Percentiles rank a stretch among this genome's conserved stretches.
Evolutionary conservation across 345 rosid genomes (phyloP).

Genomic region (Schrenkiella parvula): DNA sequence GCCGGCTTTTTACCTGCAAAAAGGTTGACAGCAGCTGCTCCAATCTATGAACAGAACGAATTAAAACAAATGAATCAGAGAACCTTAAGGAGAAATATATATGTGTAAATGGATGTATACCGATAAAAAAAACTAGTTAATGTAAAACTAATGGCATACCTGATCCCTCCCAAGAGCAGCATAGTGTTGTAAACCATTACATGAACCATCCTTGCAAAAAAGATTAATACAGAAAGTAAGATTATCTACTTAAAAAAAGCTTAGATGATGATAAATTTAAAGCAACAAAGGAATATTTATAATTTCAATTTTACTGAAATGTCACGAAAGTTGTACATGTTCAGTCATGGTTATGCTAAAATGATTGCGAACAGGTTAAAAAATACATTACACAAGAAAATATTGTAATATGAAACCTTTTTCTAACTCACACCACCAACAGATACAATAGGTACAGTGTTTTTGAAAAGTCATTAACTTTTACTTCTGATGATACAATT

Average conservation of each 20-base stretch:
- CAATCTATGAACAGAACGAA: constrained; percentile 54
- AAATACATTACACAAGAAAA: neutral
- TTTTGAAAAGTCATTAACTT: neutral
- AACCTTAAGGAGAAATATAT: neutral
- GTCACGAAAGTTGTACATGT: constrained; percentile 13
- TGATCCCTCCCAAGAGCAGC: constrained; percentile 99
- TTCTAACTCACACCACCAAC: neutral
- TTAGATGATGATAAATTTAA: constrained; percentile 7
- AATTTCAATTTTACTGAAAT: neutral
- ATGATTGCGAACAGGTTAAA: neutral
- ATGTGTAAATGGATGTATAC: neutral
- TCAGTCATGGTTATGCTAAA: neutral
- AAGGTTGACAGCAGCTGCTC: constrained; percentile 97
- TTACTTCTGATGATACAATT: neutral
- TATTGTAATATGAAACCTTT: neutral
- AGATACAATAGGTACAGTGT: neutral
- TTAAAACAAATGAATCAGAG: constrained; percentile 14
- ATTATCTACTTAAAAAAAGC: constrained; percentile 1
- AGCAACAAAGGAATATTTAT: neutral
- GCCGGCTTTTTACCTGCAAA: constrained; percentile 89
- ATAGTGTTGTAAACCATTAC: constrained; percentile 98
- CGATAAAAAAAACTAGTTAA: neutral
- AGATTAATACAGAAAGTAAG: constrained; percentile 27
- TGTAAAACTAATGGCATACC: constrained; percentile 47
- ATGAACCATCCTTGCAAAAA: constrained; percentile 88